Conservation (phyloP, 1,284 basidiomycete genomes). For the Cryptococcus depauperatus region DNA sequence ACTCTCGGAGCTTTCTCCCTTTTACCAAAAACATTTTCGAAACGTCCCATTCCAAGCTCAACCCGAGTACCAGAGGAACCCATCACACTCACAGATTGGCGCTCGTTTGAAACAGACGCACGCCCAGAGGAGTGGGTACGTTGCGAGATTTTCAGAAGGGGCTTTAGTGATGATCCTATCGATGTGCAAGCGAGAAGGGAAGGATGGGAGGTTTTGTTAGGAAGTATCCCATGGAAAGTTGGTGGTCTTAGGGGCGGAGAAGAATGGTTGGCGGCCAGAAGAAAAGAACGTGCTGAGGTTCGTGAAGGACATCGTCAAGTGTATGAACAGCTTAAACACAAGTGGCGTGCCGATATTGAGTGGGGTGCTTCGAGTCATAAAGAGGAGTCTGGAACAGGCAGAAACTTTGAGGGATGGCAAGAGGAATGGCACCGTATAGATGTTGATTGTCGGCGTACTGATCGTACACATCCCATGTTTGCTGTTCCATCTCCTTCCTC, state of each 20-base stretch:
- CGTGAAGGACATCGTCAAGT: slow-evolving; percentile 60
- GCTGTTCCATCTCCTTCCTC: slow-evolving; percentile 48
- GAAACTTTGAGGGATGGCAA: slow-evolving; percentile 37
- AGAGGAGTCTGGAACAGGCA: slow-evolving; percentile 22
- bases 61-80: slow-evolving; percentile 42
- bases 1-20: slow-evolving; percentile 83
- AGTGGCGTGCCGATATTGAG: slow-evolving; percentile 69
- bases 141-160: slow-evolving; percentile 43
- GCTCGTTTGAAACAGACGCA: slow-evolving; percentile 29
- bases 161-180: slow-evolving; percentile 65
- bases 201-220: slow-evolving; percentile 86
- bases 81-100: slow-evolving; percentile 37
- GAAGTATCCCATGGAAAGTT: slow-evolving; percentile 69
- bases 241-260: slow-evolving; percentile 42
- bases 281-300: slow-evolving; percentile 45
- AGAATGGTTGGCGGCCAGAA: slow-evolving; percentile 19
- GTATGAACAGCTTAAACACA: slow-evolving; percentile 61
- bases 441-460: slow-evolving; percentile 95
- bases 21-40: slow-evolving; percentile 44
- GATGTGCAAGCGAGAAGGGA: slow-evolving; percentile 60
- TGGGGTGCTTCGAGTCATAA: no score
- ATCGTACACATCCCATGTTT: slow-evolving; percentile 82
- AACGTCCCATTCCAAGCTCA: slow-evolving; percentile 31
- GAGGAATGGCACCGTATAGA: slow-evolving; percentile 47
- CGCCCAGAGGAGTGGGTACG: slow-evolving; percentile 38